Conservation (phyloP, 2,329 filamentous ascomycete species). For the Colletotrichum noveboracense region DNA sequence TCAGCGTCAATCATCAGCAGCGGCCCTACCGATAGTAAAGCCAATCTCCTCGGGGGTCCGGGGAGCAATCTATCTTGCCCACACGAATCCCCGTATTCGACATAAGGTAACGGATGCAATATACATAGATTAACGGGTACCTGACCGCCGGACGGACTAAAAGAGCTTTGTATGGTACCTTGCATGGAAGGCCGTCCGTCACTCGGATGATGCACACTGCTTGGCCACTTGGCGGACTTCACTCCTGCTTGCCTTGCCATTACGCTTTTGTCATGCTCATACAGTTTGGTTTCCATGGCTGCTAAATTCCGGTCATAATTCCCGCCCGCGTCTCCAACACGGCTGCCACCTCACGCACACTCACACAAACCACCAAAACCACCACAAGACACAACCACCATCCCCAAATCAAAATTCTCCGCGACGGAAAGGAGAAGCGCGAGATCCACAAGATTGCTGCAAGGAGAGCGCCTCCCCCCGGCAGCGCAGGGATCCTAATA, state of each 20-base stretch:
- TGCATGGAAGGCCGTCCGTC: not conserved
- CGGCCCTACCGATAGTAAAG: slow-evolving; percentile 4
- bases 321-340: not conserved
- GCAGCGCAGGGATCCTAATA: not conserved
- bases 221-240: not conserved
- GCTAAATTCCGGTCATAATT: not conserved
- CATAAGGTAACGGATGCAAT: not conserved
- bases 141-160: not conserved
- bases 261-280: not conserved
- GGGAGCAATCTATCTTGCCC: slow-evolving; percentile 4
- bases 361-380: not conserved
- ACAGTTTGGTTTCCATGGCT: not conserved
- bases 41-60: not conserved
- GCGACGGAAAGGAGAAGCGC: slow-evolving; percentile 17
- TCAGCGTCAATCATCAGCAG: not conserved
- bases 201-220: not conserved
- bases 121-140: slow-evolving; percentile 4
- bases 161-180: not conserved
- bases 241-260: not conserved
- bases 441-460: slow-evolving; percentile 20
- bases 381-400: not conserved
- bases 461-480: slow-evolving; percentile 8
- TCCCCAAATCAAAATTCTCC: slow-evolving; percentile 11
- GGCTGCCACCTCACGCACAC: not conserved
- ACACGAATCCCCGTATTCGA: not conserved